Conservation (phyloP, 495 filamentous ascomycete species). For the Podospora fimiseda region DNA sequence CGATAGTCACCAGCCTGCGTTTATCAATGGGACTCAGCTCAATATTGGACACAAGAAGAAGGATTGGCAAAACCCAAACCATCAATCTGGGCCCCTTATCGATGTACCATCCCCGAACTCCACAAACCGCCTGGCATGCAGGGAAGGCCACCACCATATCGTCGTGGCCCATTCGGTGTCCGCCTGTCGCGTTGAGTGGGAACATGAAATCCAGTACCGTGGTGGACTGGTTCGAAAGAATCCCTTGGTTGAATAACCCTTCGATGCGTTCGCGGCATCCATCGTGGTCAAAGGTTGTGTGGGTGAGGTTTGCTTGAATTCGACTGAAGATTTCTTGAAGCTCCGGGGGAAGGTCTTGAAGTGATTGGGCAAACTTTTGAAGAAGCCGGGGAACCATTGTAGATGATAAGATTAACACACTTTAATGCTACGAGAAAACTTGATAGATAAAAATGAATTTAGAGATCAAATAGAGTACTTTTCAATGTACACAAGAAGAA, state of each 20-base stretch:
- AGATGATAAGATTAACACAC: not conserved
- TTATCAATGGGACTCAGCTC: constrained; percentile 8
- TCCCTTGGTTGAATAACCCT: not conserved
- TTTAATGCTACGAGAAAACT: no score
- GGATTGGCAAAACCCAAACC: constrained; percentile 8
- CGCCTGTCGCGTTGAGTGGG: not conserved
- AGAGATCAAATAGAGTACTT: no score
- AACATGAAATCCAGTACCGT: not conserved
- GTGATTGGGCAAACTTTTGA: not conserved
- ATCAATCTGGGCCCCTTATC: constrained; percentile 4
- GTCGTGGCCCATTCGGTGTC: not conserved
- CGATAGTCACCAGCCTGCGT: not conserved
- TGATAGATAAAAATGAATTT: no score
- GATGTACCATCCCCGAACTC: not conserved
- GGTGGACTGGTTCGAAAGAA: not conserved
- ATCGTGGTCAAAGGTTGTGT: not conserved
- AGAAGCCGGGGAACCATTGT: not conserved
- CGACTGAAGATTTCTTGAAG: no score
- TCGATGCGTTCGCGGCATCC: not conserved
- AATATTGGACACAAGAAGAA: constrained; percentile 9
- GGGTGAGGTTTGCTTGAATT: no score
- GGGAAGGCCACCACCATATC: not conserved
- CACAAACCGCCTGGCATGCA: not conserved
- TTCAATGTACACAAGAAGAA: no score
- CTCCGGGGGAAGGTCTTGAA: no score